Percentiles rank a stretch among this genome's conserved stretches.
Evolutionary conservation across 768 basidiomycete genomes (phyloP).

Genomic region (Tephrocybe sp.): DNA sequence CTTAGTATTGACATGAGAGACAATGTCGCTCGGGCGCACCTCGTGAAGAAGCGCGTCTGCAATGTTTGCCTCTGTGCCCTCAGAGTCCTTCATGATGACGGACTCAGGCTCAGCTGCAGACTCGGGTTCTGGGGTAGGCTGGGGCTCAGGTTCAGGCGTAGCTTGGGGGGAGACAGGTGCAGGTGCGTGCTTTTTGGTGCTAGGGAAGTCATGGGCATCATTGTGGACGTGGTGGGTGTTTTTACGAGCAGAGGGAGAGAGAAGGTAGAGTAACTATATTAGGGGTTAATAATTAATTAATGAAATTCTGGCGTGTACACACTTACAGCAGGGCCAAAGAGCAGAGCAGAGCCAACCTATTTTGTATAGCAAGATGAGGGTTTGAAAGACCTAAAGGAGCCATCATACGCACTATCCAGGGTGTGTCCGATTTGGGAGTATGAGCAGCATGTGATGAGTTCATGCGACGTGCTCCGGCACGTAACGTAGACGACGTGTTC

Average conservation of each 20-base stretch:
- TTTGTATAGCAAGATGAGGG: not conserved
- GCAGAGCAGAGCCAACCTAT: slow-evolving; percentile 37
- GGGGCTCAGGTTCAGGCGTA: slow-evolving; percentile 16
- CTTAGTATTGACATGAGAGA: not conserved
- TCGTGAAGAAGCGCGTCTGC: slow-evolving; percentile 28
- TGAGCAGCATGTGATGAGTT: slow-evolving; percentile 31
- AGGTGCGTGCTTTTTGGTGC: slow-evolving; percentile 14
- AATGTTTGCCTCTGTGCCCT: slow-evolving; percentile 37
- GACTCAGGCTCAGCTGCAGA: slow-evolving; percentile 13
- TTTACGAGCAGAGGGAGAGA: slow-evolving; percentile 39
- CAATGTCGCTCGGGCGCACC: slow-evolving; percentile 4
- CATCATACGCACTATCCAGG: slow-evolving; percentile 39
- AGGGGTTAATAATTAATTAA: not conserved
- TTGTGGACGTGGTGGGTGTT: slow-evolving; percentile 28
- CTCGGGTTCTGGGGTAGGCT: slow-evolving; percentile 7
- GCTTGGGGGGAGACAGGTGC: not conserved
- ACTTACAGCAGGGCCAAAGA: slow-evolving; percentile 41
- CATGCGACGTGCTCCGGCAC: slow-evolving; percentile 32
- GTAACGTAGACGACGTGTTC: slow-evolving; percentile 20
- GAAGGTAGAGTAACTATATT: slow-evolving; percentile 36
- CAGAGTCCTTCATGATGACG: slow-evolving; percentile 35
- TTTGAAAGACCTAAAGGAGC: slow-evolving; percentile 5
- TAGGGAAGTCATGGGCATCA: slow-evolving; percentile 32
- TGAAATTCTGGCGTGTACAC: too few species aligned
- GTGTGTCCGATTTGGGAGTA: slow-evolving; percentile 33